Evolutionary conservation across 2,329 filamentous ascomycete species (phyloP), one percentile per base, ranked within the genome.

Genomic region (Phyllosticta ampelicida): DNA sequence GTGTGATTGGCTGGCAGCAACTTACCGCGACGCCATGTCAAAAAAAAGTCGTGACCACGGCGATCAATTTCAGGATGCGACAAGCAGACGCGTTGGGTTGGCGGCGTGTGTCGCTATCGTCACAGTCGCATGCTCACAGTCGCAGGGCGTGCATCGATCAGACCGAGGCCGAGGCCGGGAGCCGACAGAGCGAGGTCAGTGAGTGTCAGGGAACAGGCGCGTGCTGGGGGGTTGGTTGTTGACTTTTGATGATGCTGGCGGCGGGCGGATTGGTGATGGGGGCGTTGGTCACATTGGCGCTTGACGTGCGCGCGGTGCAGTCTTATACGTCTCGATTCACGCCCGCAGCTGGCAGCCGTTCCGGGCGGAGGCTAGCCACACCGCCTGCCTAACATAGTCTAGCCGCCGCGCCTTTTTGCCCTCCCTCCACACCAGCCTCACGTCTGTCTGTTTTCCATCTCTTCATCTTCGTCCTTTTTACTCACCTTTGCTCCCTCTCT

Each of bases 1-100:
- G 48, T 52, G 57, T 55, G 52, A 59, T 59, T 59, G 57, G 57
- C 57, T 59, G 57, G 52, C 36, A 51, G 56, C 51, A 44, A 59
- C 57, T 59, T 53, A 59, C 57, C 57, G 57, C 26, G 57, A 59
- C 48, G 57, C 57, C 57, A 59, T 59, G 30, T 54, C 56, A 44
- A 51, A 58, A 44, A 51, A 58, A 58, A 51, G 56, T 58, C 56
- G 56, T 54, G 51, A 51, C 51, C 51, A 54, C 19, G 51, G 56
- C 19, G 56, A 54, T 54, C 18, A 48, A n/a, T 18, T 28, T 36
- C 30, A 49, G n/a, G 55, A 44, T 20, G 55, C 51, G 23, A 23
- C 23, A 18, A 36, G 55, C 50, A 21, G 13, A 26, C 23, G 23
- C 23, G 55, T 18, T 48, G 29, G 55, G 21, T 57, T 49, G 55